These are phyloP conservation scores for Puccinia horiana DNA, from an alignment of 1,284 basidiomycete species.

Conservation along the genomic window DNA sequence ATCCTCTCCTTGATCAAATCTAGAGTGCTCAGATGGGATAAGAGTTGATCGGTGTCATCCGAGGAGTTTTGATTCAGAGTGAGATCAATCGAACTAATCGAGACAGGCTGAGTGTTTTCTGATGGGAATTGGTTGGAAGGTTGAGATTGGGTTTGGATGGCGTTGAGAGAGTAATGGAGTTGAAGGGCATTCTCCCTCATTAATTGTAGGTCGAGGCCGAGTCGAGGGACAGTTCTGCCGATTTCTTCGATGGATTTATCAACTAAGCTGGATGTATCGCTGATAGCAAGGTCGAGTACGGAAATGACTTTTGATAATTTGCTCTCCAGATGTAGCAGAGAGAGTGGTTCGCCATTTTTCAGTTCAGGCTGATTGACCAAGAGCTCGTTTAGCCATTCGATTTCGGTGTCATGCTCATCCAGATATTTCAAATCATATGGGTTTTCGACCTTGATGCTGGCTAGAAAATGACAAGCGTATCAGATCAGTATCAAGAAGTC, in stretches of 20 bases:
- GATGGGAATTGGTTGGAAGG: slow-evolving; percentile 40
- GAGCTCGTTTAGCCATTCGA: slow-evolving; percentile 40
- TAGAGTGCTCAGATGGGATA: slow-evolving; percentile 74
- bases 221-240: slow-evolving; percentile 77
- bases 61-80: slow-evolving; percentile 58
- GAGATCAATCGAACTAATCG: not conserved
- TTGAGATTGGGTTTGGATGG: slow-evolving; percentile 64
- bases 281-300: slow-evolving; percentile 74
- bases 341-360: not conserved
- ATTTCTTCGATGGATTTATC: slow-evolving; percentile 87
- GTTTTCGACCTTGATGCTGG: not conserved
- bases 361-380: slow-evolving; percentile 6
- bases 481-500: not conserved
- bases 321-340: slow-evolving; percentile 71
- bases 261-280: slow-evolving; percentile 79
- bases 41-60: slow-evolving; percentile 58
- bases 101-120: not conserved
- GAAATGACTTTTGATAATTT: slow-evolving; percentile 73
- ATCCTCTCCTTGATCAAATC: slow-evolving; percentile 80
- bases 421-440: slow-evolving; percentile 29
- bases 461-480: not conserved
- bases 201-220: slow-evolving; percentile 90
- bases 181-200: slow-evolving; percentile 84
- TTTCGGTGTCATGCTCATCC: slow-evolving; percentile 35
- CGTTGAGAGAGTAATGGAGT: slow-evolving; percentile 68